Base-by-base conservation (phyloP, 2,329 filamentous ascomycete genomes). In the Arthrobotrys sphaeroides region DNA sequence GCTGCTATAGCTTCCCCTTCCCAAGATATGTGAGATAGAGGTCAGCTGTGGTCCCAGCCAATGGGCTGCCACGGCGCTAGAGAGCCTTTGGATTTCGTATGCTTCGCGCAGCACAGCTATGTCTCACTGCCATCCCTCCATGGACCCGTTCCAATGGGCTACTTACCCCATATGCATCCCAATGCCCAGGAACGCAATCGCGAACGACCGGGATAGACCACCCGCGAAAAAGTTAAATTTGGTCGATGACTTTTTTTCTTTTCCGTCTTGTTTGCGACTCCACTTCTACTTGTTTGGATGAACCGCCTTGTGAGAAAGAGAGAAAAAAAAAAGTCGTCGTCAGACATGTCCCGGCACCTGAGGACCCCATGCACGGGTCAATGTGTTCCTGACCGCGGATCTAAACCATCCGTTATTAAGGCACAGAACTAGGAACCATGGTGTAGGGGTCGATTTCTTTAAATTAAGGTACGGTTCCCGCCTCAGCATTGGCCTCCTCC, bases 351-450 rank as follows among this genome's bases (percentile, higher is more conserved):
- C 49, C 57, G 28, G 26, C 59, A 57, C 22, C 51, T 42, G 18
- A 36, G 43, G 33, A 43, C 45, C 55, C 66, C 66, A 70, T 53
- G 55, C 43, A 55, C 55, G 55, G 65, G 40, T 47, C 55, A 70
- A 51, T 26, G 64, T 31, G 64, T 68, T 40, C 66, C 55, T 57
- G 31, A 33, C 12, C 22, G 43, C 65, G 66, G 66, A 70, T 70
- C 28, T 40, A 72, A 64, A 64, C 18, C 47, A 31, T 57, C 67
- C 67, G 67, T 57, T 72, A 72, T 72, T 72, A 72, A 64, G 24
- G 57, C 45, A 53, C 55, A 12, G 40, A 26, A 64, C 38, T 33
- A 26, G 31, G 67, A 64, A 72, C 57, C 57, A 47, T 42, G 49
- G 36, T 31, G 49, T 36, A 33, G 16, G 22, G n/a, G 47, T 26